These are phyloP conservation scores for Stramenopiles sp. DNA, from an alignment of 352 stramenopile genomes.

Conservation along the genomic window DNA sequence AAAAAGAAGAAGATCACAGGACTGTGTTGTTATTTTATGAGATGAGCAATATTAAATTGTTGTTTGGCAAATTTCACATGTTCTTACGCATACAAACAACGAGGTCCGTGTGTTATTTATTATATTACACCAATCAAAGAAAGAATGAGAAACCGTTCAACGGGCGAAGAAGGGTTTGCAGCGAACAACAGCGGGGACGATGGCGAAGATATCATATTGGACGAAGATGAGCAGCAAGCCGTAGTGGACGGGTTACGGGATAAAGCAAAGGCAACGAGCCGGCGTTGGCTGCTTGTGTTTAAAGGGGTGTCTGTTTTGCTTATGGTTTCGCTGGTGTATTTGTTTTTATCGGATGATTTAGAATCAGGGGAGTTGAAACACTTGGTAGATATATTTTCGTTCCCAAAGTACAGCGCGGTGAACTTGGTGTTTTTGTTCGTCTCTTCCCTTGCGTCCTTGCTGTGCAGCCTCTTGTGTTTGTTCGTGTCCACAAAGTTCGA, in stretches of 20 bases:
- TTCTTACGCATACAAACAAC: too few relatives aligned
- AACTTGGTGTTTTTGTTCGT: neutral
- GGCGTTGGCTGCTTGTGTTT: neutral
- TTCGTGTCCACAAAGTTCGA: neutral
- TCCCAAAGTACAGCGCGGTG: neutral
- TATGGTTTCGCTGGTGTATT: neutral
- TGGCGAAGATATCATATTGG: too few relatives aligned
- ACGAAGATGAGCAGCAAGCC: slow-evolving; percentile 3
- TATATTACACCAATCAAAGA: too few relatives aligned
- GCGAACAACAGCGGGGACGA: too few relatives aligned
- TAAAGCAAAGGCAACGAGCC: neutral
- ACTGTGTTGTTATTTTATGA: too few relatives aligned
- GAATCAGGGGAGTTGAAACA: neutral
- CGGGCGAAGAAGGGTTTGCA: too few relatives aligned
- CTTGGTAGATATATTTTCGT: neutral
- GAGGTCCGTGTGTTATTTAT: too few relatives aligned
- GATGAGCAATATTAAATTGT: too few relatives aligned
- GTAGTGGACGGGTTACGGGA: neutral
- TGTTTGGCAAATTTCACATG: too few relatives aligned
- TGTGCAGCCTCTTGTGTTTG: neutral
- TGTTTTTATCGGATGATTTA: too few relatives aligned
- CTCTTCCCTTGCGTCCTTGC: neutral
- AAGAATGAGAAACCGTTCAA: too few relatives aligned
- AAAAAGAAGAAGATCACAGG: too few relatives aligned
- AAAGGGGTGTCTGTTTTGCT: neutral